Conservation (phyloP, 768 basidiomycete genomes). For the Arthromyces matolae region DNA sequence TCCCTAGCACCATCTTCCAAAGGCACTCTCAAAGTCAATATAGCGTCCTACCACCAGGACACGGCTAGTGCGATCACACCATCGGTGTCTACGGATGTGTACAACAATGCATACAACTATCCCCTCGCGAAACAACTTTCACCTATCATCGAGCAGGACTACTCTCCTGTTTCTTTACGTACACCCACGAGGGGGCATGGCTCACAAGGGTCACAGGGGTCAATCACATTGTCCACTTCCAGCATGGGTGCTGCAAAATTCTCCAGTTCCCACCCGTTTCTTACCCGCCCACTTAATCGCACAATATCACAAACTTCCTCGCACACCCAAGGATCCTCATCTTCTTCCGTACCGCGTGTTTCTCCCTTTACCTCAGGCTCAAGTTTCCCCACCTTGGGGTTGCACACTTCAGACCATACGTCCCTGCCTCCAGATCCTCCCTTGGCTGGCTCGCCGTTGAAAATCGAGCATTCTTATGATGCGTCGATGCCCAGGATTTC, state of each 20-base stretch:
- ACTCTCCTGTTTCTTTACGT: constrained; percentile 37
- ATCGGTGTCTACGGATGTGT: constrained; percentile 28
- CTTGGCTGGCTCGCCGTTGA: too few species aligned
- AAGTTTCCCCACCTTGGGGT: too few species aligned
- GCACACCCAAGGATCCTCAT: constrained; percentile 48
- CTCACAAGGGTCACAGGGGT: constrained; percentile 33
- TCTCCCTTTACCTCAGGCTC: constrained; percentile 7
- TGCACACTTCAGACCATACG: too few species aligned
- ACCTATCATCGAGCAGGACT: constrained; percentile 65
- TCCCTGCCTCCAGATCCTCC: too few species aligned
- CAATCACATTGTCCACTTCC: too few species aligned
- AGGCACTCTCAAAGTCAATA: constrained; percentile 30
- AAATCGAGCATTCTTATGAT: constrained; percentile 26
- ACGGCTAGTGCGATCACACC: constrained; percentile 5
- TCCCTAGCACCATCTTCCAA: constrained; percentile 19
- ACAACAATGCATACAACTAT: constrained; percentile 33
- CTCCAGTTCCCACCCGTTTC: constrained; percentile 46
- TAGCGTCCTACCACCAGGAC: constrained; percentile 21
- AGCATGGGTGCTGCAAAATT: too few species aligned
- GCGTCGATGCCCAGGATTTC: constrained; percentile 39
- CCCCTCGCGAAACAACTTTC: constrained; percentile 52
- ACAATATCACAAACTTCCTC: constrained; percentile 64
- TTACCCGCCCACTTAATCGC: constrained; percentile 62
- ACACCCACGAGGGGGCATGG: constrained; percentile 23
- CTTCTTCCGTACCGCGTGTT: constrained; percentile 23